A percentile compares a stretch with the other conserved stretches of the same genome.
phyloP scores from a whole-genome alignment of 1,284 basidiomycete genomes.

The Neonothopanus nambi region DNA sequence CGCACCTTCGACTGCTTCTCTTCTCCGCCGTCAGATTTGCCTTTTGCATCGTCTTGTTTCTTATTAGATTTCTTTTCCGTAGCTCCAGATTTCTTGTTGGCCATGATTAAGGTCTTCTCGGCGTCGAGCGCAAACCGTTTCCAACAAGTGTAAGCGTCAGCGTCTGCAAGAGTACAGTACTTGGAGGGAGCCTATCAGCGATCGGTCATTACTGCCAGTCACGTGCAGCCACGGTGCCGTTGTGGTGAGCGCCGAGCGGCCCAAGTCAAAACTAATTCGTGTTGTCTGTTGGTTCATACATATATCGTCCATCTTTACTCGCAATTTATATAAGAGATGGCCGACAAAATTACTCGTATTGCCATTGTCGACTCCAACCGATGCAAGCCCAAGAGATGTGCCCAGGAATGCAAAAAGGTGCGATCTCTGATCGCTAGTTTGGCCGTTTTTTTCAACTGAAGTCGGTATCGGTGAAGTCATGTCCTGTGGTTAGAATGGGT shows the following conservation, averaged over 20 bases:
- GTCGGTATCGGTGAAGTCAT: slow-evolving; percentile 68
- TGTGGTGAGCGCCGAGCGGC: too few relatives aligned
- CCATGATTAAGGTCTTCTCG: slow-evolving; percentile 3
- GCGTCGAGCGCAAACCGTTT: too few relatives aligned
- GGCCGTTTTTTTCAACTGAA: not conserved
- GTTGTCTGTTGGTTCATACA: not conserved
- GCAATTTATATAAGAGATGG: slow-evolving; percentile 40
- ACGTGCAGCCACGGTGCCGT: too few relatives aligned
- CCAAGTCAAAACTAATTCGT: too few relatives aligned
- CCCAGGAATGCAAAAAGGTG: slow-evolving; percentile 91
- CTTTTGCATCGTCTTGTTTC: slow-evolving; percentile 13
- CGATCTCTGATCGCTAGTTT: slow-evolving; percentile 17
- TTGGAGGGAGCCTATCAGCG: too few relatives aligned
- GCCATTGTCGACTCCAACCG: slow-evolving; percentile 92
- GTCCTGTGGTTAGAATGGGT: slow-evolving; percentile 99
- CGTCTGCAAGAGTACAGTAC: too few relatives aligned
- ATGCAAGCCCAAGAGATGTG: slow-evolving; percentile 92
- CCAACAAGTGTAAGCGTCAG: too few relatives aligned
- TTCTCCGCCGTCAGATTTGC: slow-evolving; percentile 13
- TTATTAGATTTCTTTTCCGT: slow-evolving; percentile 7
- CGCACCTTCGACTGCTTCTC: slow-evolving; percentile 15
- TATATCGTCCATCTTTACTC: not conserved
- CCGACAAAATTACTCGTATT: slow-evolving; percentile 94
- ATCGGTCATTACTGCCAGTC: too few relatives aligned
- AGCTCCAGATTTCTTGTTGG: slow-evolving; percentile 13